Evolutionary conservation across 83 land plant species (phyloP).

Genomic region (Diphasiastrum complanatum): DNA sequence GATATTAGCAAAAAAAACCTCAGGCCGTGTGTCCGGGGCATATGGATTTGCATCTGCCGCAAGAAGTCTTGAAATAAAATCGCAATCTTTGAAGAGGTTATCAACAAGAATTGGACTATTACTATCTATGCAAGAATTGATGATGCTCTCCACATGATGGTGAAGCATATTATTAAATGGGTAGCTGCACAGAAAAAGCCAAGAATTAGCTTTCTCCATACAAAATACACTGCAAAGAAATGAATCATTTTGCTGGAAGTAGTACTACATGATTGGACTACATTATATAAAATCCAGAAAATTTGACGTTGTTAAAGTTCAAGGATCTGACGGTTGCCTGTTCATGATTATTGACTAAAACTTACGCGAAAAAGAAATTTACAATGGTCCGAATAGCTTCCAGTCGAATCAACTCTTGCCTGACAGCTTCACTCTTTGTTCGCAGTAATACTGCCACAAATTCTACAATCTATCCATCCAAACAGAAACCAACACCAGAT

Average conservation of each 20-base stretch:
- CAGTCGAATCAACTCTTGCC: slow-evolving; percentile 2
- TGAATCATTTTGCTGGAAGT: too few relatives aligned
- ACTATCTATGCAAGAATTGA: background rate
- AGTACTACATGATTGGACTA: background rate
- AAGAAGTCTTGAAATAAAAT: slow-evolving; percentile 4
- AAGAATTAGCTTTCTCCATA: background rate
- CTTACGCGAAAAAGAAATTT: slow-evolving; percentile 1
- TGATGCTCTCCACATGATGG: slow-evolving; percentile 9
- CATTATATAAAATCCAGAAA: background rate
- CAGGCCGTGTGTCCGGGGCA: slow-evolving; percentile 2
- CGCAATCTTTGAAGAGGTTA: slow-evolving; percentile 4
- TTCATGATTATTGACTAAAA: too few relatives aligned
- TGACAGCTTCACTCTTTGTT: background rate
- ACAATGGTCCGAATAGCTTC: background rate
- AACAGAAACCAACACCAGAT: too few relatives aligned
- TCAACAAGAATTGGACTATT: background rate
- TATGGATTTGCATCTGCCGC: background rate
- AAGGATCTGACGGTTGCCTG: too few relatives aligned
- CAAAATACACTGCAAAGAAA: too few relatives aligned
- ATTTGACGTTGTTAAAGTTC: background rate
- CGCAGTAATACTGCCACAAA: background rate
- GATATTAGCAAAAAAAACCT: background rate
- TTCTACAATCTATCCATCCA: slow-evolving; percentile 14
- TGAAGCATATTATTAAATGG: slow-evolving; percentile 15
- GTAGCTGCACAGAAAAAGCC: slow-evolving; percentile 10